Percentiles rank a stretch among this genome's conserved stretches.
These are phyloP conservation scores for Pseudogymnoascus sp. DNA, from an alignment of 2,329 filamentous ascomycete genomes.

Conservation along the genomic window DNA sequence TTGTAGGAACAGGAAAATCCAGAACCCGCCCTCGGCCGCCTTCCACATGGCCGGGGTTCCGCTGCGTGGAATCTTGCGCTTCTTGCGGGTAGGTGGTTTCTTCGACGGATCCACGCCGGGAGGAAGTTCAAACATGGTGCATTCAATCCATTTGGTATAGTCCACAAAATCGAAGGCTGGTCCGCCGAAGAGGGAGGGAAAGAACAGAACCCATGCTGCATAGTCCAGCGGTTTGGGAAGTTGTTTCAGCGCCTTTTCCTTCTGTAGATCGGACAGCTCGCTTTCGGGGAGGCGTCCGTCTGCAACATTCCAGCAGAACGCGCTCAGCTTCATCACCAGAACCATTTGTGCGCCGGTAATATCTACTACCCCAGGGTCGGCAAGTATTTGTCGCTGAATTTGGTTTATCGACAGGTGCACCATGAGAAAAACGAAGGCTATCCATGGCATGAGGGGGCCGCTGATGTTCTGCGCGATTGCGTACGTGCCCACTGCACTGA, in stretches of 20 bases:
- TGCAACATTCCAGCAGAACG: slow-evolving; percentile 97
- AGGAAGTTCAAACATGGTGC: slow-evolving; percentile 86
- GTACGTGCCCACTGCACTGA: slow-evolving; percentile 76
- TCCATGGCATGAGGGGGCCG: slow-evolving; percentile 95
- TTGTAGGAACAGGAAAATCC: slow-evolving; percentile 73
- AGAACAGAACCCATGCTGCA: slow-evolving; percentile 88
- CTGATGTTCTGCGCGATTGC: slow-evolving; percentile 75
- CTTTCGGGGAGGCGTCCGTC: slow-evolving; percentile 76
- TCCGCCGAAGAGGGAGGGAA: slow-evolving; percentile 81
- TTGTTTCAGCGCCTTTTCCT: slow-evolving; percentile 67
- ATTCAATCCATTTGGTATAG: slow-evolving; percentile 87
- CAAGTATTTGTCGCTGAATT: slow-evolving; percentile 67
- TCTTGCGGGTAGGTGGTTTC: slow-evolving; percentile 78
- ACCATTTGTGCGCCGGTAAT: slow-evolving; percentile 98
- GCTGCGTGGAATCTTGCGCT: slow-evolving; percentile 86
- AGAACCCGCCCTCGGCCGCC: slow-evolving; percentile 63
- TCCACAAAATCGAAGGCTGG: slow-evolving; percentile 93
- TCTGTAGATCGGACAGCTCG: slow-evolving; percentile 81
- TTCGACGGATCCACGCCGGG: slow-evolving; percentile 76
- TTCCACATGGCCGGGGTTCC: slow-evolving; percentile 79
- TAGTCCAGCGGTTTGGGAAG: slow-evolving; percentile 77
- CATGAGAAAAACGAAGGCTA: slow-evolving; percentile 91
- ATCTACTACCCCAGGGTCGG: slow-evolving; percentile 64
- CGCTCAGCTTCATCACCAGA: slow-evolving; percentile 90
- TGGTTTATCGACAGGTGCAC: slow-evolving; percentile 90